Conservation (phyloP, 345 rosid species). For the Fremontodendron californicum region DNA sequence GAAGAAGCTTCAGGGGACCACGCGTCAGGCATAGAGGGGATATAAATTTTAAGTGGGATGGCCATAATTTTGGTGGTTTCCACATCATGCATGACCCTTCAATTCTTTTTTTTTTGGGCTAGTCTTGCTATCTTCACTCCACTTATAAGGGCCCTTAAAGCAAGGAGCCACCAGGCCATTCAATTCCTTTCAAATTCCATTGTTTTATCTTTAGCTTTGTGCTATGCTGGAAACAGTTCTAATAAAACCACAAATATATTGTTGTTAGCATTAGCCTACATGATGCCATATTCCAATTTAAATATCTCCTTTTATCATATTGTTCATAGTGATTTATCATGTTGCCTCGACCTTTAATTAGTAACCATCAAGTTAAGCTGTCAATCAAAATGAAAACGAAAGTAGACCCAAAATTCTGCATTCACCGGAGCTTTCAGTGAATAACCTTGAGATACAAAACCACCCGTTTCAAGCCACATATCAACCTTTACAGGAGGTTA, state of each 20-base stretch:
- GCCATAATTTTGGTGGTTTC: conserved; percentile 56
- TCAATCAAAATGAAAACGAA: conserved; percentile 7
- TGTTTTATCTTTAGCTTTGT: neutral
- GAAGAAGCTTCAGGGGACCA: neutral
- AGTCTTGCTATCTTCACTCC: conserved; percentile 37
- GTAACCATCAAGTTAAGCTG: conserved; percentile 1
- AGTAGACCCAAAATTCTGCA: neutral
- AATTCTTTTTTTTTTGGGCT: conserved; percentile 14
- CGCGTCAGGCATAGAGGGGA: neutral
- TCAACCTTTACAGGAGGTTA: conserved; percentile 10
- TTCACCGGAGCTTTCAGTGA: conserved; percentile 5
- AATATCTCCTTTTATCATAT: conserved; percentile 25
- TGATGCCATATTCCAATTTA: conserved; percentile 46
- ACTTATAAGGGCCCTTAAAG: conserved; percentile 31
- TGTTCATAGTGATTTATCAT: conserved; percentile 20
- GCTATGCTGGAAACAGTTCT: conserved; percentile 24
- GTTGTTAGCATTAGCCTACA: conserved; percentile 17
- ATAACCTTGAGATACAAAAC: neutral
- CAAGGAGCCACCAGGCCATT: conserved; percentile 24
- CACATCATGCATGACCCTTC: conserved; percentile 42
- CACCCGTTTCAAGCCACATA: neutral
- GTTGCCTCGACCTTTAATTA: neutral
- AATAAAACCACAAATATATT: conserved; percentile 25
- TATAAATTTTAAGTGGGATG: conserved; percentile 39
- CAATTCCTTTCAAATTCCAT: neutral